These are phyloP conservation scores for Rhododendron henanense DNA, from an alignment of 148 eudicot species.

Conservation along the genomic window DNA sequence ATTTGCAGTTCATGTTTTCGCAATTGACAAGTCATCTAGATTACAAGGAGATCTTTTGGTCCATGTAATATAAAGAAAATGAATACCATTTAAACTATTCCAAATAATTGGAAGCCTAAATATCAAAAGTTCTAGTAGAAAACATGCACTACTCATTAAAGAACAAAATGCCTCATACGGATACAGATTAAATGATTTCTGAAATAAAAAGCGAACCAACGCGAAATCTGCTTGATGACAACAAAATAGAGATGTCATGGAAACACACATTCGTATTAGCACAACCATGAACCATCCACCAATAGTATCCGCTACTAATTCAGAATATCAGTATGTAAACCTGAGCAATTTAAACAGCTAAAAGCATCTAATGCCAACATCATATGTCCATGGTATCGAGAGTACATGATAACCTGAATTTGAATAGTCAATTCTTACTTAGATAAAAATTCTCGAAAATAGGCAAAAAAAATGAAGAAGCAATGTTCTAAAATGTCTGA, in stretches of 20 bases:
- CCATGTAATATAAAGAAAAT: neutral
- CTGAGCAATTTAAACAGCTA: neutral
- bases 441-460: neutral
- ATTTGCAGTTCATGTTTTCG: neutral
- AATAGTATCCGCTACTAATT: neutral
- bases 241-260: neutral
- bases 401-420: neutral
- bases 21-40: conserved; percentile 3
- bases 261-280: neutral
- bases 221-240: neutral
- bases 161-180: neutral
- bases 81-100: neutral
- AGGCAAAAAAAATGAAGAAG: neutral
- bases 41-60: neutral
- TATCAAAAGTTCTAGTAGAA: neutral
- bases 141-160: neutral
- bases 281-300: neutral
- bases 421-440: neutral
- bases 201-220: neutral
- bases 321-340: neutral
- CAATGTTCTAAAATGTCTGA: neutral
- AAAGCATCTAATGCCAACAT: conserved; percentile 4
- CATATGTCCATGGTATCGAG: neutral
- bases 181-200: neutral
- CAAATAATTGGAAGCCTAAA: neutral